Base-by-base conservation (phyloP, 345 rosid species). In the Mallotus nudiflorus region DNA sequence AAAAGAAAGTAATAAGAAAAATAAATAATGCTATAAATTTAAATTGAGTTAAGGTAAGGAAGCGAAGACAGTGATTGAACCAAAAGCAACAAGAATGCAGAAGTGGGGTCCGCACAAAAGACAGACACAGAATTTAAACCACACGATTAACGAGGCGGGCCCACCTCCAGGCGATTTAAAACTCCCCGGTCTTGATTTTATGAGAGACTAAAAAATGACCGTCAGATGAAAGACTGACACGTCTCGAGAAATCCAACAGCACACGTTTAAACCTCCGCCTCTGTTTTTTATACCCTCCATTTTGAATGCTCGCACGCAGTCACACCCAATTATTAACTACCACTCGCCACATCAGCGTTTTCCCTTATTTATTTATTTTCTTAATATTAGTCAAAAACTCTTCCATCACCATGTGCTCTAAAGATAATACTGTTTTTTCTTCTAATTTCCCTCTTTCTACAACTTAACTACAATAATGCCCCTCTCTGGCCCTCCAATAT, bases 191-290 rank as follows among this genome's bases (percentile, higher is more conserved):
- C 12, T 13, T 27, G 16, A 22, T 52, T 64, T 65, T 2, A 52
- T n/a, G 10, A 8, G 7, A 44, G 24, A 16, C 52, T 39, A 79
- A 29, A 19, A n/a, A 4, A 1, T 16, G 25, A 22, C 79, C 82
- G 82, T 73, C 29, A 0, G 85, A 82, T 78, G 3, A n/a, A n/a
- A 11, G 14, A 0, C 9, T 25, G 11, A 4, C 24, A 53, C 52
- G 59, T 70, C 76, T 67, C 78, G 62, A 73, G 65, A 67, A 69
- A 78, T 82, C 79, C 81, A 67, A 76, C 82, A 35, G 79, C 70
- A 13, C 61, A 54, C 51, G 76, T 78, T 75, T 70, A 37, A 78
- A 72, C 40, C 64, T 49, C 45, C 8, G 61, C 44, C 16, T 58
- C n/a, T 53, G 70, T 68, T 55, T 40, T 52, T 39, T 20, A 29